Evolutionary conservation across 2,329 filamentous ascomycete genomes (phyloP).

Genomic region (Fusarium abutilonis): DNA sequence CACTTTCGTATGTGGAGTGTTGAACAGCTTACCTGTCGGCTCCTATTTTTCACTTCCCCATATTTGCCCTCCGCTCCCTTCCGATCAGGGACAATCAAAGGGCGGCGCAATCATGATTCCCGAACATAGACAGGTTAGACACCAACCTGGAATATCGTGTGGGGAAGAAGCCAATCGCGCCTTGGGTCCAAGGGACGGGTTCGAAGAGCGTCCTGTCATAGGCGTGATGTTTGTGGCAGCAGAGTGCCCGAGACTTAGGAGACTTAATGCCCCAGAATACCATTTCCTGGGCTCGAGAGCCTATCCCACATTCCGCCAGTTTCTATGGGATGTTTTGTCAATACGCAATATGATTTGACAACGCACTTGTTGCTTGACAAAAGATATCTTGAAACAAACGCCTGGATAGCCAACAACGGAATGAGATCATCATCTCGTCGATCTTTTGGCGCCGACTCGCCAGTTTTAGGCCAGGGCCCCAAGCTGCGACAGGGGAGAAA

Average conservation of each 20-base stretch:
- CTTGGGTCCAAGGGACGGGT: slow-evolving; percentile 33
- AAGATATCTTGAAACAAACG: slow-evolving; percentile 46
- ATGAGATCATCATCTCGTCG: slow-evolving; percentile 47
- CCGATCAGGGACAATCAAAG: slow-evolving; percentile 2
- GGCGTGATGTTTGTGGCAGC: slow-evolving; percentile 25
- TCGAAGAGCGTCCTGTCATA: slow-evolving; percentile 41
- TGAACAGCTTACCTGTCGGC: slow-evolving; percentile 15
- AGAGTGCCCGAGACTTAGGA: slow-evolving; percentile 26
- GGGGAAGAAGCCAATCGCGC: slow-evolving; percentile 41
- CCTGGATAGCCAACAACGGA: slow-evolving; percentile 43
- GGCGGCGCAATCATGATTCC: slow-evolving; percentile 10
- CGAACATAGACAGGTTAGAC: slow-evolving; percentile 18
- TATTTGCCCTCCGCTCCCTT: neutral
- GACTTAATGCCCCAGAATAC: slow-evolving; percentile 28
- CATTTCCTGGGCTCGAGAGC: slow-evolving; percentile 26
- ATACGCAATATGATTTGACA: slow-evolving; percentile 37
- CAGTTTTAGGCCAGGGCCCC: slow-evolving; percentile 41
- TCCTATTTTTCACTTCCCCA: slow-evolving; percentile 4
- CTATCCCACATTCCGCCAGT: slow-evolving; percentile 36
- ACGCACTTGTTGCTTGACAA: slow-evolving; percentile 22
- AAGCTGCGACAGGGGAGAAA: slow-evolving; percentile 33
- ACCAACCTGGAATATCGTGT: slow-evolving; percentile 24
- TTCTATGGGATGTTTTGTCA: slow-evolving; percentile 26
- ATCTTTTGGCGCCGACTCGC: slow-evolving; percentile 45
- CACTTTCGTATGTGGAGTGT: slow-evolving; percentile 9